Conservation (phyloP, 2,329 filamentous ascomycete species). For the Alternaria arborescens region DNA sequence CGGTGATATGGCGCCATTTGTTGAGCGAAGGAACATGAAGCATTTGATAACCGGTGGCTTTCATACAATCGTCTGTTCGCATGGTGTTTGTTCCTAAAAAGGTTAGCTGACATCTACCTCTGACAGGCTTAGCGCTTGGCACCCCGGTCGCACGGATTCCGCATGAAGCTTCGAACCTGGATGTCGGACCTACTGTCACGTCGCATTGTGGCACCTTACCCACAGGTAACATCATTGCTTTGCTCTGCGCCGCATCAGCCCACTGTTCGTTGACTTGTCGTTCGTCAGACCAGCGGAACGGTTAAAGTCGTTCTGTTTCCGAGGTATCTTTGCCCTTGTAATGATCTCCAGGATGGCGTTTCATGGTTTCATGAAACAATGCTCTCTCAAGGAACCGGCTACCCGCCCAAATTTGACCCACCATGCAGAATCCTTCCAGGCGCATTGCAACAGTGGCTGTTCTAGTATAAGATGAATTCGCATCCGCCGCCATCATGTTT, state of each 20-base stretch:
- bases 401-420: constrained; percentile 8
- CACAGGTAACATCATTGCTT: neutral
- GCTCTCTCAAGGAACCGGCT: constrained; percentile 1
- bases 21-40: constrained; percentile 9
- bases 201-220: neutral
- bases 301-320: constrained; percentile 2
- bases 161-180: constrained; percentile 4
- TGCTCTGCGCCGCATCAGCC: constrained; percentile 1
- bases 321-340: constrained; percentile 8
- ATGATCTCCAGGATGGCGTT: constrained; percentile 39
- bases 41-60: constrained; percentile 4
- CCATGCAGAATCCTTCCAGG: neutral
- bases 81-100: constrained; percentile 5
- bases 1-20: neutral
- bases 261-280: neutral
- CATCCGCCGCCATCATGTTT: neutral
- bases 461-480: constrained; percentile 8
- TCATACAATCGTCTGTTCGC: constrained; percentile 1
- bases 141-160: neutral
- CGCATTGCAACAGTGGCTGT: neutral
- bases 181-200: neutral
- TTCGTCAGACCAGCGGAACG: neutral
- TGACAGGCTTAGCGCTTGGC: constrained; percentile 12
- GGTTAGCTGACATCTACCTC: constrained; percentile 7
- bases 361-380: constrained; percentile 31